Evolutionary conservation across 306 rosid species (phyloP), one percentile per base, ranked within the genome.

Genomic region (Rosa chinensis): DNA sequence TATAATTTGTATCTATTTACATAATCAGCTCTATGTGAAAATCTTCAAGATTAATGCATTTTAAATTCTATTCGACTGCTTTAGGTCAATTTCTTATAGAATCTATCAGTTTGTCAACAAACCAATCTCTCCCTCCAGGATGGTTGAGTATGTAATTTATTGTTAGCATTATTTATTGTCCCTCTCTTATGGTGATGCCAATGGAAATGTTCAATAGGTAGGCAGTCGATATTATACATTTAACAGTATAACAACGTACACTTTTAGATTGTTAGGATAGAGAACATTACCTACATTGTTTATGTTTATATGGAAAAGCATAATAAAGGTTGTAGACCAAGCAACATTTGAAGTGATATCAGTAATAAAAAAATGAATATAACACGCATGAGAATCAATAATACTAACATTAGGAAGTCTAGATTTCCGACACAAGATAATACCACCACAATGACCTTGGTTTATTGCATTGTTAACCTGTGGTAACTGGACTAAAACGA

Each of bases 11-110:
- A 14, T 48, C 52, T 48, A 50, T 39, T 52, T 42, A 13, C 66
- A 66, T 79, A 50, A 47, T 81, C 76, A 35, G 11, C 37, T 35
- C 3, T 73, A 2, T 13, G 66, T 49, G 73, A 55, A 43, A 28
- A 28, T 28, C 53, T 70, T 80, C 70, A 37, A 17, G 63, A 32
- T 58, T 3, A 0, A 20, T 71, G 52, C 11, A 17, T 62, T 52
- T 12, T 35, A n/a, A 8, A 8, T 43, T 9, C 0, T 56, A n/a
- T 75, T 66, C 72, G 44, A 5, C 5, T 76, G 50, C 70, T 42
- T 32, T 5, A 35, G 8, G 44, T 66, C 47, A 66, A 6, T 37
- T 66, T 13, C 6, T 59, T 21, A 23, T 21, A 21, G 3, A 59
- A 59, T 8, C 25, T n/a, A 12, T 49, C 53, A 49, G 17, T 56